These are phyloP conservation scores for Wickerhamomyces tratensis DNA, from an alignment of 805 yeast species.

Conservation along the genomic window DNA sequence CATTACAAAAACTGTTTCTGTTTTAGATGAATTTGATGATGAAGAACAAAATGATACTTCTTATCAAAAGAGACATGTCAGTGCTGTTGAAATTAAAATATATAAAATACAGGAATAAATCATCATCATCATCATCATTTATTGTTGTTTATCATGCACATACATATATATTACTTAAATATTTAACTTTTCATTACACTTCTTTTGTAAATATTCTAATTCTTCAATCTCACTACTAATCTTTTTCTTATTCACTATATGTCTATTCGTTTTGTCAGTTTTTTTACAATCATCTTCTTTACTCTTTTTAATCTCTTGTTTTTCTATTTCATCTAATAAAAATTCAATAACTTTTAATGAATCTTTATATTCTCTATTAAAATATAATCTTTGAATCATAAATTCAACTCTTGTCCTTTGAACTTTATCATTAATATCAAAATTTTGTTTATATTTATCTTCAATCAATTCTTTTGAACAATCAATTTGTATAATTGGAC, in stretches of 20 bases:
- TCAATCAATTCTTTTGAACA: slow-evolving; percentile 26
- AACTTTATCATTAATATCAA: slow-evolving; percentile 33
- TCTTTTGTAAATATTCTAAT: slow-evolving; percentile 32
- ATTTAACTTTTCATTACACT: slow-evolving; percentile 22
- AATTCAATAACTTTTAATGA: slow-evolving; percentile 37
- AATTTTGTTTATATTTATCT: slow-evolving; percentile 9
- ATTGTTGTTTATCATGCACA: too few relatives aligned
- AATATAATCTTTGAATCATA: slow-evolving; percentile 58
- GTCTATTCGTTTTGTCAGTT: not conserved
- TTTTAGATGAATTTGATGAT: slow-evolving; percentile 56
- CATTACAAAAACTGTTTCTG: slow-evolving; percentile 53
- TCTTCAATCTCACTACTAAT: slow-evolving; percentile 43
- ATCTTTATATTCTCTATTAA: slow-evolving; percentile 34
- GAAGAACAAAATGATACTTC: slow-evolving; percentile 23
- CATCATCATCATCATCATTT: too few relatives aligned
- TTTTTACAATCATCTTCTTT: not conserved
- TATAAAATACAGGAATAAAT: slow-evolving; percentile 7
- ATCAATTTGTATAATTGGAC: slow-evolving; percentile 46
- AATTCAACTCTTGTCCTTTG: slow-evolving; percentile 46
- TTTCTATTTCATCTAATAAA: slow-evolving; percentile 24
- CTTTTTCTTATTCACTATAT: slow-evolving; percentile 25
- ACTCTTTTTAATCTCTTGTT: slow-evolving; percentile 10
- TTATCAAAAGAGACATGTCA: slow-evolving; percentile 25
- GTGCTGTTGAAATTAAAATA: slow-evolving; percentile 34
- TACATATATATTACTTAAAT: too few relatives aligned